Percentiles rank a stretch among this genome's conserved stretches.
These are phyloP conservation scores for Kwoniella sp. DNA, from an alignment of 768 basidiomycete species.

Conservation along the genomic window DNA sequence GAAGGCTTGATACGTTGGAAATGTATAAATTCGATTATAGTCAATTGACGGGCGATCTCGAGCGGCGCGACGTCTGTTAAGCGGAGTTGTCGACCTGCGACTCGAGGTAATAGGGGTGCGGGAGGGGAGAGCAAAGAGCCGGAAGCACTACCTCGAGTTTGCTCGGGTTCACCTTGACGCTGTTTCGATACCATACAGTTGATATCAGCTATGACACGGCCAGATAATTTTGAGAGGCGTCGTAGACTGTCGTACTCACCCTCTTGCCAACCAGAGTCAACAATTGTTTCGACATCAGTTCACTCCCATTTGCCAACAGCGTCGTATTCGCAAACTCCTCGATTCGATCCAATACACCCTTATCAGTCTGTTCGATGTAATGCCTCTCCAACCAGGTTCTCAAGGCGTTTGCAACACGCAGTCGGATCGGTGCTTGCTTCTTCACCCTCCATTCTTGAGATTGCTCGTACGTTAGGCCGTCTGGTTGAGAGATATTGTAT, in stretches of 20 bases:
- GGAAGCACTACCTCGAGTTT: slow-evolving; percentile 35
- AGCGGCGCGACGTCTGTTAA: slow-evolving; percentile 82
- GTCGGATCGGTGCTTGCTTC: slow-evolving; percentile 83
- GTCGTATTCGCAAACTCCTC: slow-evolving; percentile 66
- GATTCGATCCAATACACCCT: slow-evolving; percentile 77
- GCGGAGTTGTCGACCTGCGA: slow-evolving; percentile 60
- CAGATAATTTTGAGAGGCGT: too few relatives aligned
- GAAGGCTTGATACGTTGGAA: slow-evolving; percentile 85
- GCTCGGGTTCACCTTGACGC: slow-evolving; percentile 36
- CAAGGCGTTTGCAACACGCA: slow-evolving; percentile 86
- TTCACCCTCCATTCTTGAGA: slow-evolving; percentile 75
- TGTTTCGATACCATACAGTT: not conserved
- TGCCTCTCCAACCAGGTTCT: slow-evolving; percentile 83
- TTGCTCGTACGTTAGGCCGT: slow-evolving; percentile 66
- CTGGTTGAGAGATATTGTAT: slow-evolving; percentile 76
- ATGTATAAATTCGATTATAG: slow-evolving; percentile 81
- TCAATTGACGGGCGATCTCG: slow-evolving; percentile 89
- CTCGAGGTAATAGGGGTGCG: slow-evolving; percentile 45
- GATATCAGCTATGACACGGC: too few relatives aligned
- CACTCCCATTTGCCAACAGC: slow-evolving; percentile 63
- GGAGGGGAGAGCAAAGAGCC: slow-evolving; percentile 45
- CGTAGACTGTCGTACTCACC: slow-evolving; percentile 60
- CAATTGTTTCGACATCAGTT: slow-evolving; percentile 68
- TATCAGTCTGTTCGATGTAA: slow-evolving; percentile 77
- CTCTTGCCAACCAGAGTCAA: slow-evolving; percentile 73